Evolutionary conservation across 2,329 filamentous ascomycete species (phyloP), one percentile per base, ranked within the genome.

Genomic region (Diaporthe amygdali): DNA sequence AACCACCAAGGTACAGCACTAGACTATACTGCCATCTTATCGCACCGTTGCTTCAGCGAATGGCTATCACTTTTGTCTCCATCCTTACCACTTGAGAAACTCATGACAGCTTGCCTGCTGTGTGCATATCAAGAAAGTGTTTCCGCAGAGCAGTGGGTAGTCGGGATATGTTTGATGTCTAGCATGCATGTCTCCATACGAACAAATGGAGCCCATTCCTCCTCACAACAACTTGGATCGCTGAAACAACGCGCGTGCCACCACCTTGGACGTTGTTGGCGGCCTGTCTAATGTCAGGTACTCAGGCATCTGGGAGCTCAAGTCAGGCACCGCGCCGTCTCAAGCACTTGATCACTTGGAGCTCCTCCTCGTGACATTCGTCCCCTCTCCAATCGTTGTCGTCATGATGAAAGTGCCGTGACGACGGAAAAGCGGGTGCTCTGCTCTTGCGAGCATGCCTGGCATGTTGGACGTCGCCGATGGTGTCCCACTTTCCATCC

Each of bases 391-490:
- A 47, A 41, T 41, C 41, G 7, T 27, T 68, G 71, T 71, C 70
- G 67, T 69, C 66, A 71, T 71, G 12, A 69, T 72, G 64, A 39
- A 30, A 14, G 25, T 46, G 22, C 37, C 12, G 41, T 71, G 64
- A 71, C 68, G 49, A n/a, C n/a, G 37, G 22, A 56, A 25, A 47
- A 34, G 66, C 51, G 52, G 66, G 66, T 54, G 41, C 30, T 59
- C 41, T 46, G 27, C 66, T 46, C 41, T n/a, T 30, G 12, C 30
- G 30, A 49, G 30, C 59, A 25, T 25, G 30, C 25, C 30, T 20
- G 37, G 30, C 59, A 25, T 25, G 30, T 37, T 49, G 14, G 44
- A 20, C 5, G 30, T 8, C 34, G 14, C 59, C 15, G 59, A 3
- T 17, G 3, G 30, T 17, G 59, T 64, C 12, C 41, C 59, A 49